A percentile compares a stretch with the other conserved stretches of the same genome.
Conservation (phyloP, 2,329 filamentous ascomycete genomes). For the Arthrobotrys iridis region DNA sequence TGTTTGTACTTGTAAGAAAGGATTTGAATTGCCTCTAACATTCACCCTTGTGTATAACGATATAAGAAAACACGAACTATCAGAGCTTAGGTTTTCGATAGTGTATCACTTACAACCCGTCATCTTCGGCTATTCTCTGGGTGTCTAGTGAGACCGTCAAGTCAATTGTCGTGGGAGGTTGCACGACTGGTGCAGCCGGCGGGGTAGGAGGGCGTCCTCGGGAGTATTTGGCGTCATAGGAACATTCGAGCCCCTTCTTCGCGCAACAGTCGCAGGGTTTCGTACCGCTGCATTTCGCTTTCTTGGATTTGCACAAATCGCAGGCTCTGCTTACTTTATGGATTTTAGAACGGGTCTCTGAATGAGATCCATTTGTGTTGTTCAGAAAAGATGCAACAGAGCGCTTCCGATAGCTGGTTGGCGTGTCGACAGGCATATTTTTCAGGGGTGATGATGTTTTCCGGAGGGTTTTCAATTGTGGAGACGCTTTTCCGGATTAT, state of each 20-base stretch:
- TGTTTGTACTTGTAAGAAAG: background rate
- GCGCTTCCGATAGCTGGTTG: conserved; percentile 16
- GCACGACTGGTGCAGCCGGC: conserved; percentile 46
- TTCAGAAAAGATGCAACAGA: conserved; percentile 31
- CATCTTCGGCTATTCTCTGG: background rate
- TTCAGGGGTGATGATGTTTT: background rate
- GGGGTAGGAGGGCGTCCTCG: conserved; percentile 62
- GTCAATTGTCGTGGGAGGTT: background rate
- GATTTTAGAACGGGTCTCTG: conserved; percentile 5
- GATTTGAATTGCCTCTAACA: background rate
- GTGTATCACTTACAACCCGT: background rate
- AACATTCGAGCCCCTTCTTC: conserved; percentile 59
- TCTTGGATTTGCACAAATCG: conserved; percentile 62
- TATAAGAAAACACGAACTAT: background rate
- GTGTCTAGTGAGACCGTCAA: background rate
- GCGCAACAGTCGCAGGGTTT: conserved; percentile 61
- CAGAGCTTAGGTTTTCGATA: background rate
- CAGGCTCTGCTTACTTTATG: conserved; percentile 62
- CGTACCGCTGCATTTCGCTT: conserved; percentile 62
- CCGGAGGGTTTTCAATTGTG: background rate
- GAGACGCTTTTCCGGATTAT: conserved; percentile 16
- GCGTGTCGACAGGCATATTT: conserved; percentile 4
- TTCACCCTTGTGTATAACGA: background rate
- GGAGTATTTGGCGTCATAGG: conserved; percentile 61
- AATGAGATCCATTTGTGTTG: conserved; percentile 20